Evolutionary conservation across 176 grass and related monocot genomes (phyloP).

Genomic region (Avena sativa): DNA sequence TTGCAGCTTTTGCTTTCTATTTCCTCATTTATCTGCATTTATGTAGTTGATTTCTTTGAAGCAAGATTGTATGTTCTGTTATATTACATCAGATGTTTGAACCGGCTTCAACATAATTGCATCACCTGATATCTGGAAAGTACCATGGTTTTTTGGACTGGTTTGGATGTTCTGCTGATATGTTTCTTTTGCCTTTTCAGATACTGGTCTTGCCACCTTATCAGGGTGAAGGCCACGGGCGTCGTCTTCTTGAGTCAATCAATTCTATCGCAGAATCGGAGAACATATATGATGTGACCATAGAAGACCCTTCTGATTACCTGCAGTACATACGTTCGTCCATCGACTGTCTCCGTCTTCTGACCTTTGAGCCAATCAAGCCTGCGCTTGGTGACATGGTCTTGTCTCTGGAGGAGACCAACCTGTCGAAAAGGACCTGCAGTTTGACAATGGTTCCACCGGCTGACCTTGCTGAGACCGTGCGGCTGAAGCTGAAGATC

Average conservation of each 20-base stretch:
- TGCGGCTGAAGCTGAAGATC: constrained; percentile 75
- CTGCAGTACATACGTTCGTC: constrained; percentile 81
- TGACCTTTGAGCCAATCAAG: constrained; percentile 66
- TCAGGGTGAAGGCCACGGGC: constrained; percentile 81
- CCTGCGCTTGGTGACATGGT: constrained; percentile 49
- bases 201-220: constrained; percentile 90
- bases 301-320: constrained; percentile 93
- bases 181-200: constrained; percentile 47
- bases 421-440: constrained; percentile 63
- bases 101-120: neutral
- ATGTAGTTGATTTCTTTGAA: constrained; percentile 26
- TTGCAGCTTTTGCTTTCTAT: constrained; percentile 9
- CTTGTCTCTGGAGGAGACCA: constrained; percentile 64
- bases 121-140: neutral
- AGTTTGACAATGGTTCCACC: constrained; percentile 58
- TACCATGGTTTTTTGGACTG: neutral
- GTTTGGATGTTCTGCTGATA: constrained; percentile 9
- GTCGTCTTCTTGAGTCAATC: constrained; percentile 72
- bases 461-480: constrained; percentile 50
- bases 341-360: constrained; percentile 78
- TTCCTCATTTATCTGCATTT: constrained; percentile 26
- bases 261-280: constrained; percentile 79
- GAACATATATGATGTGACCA: constrained; percentile 80
- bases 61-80: constrained; percentile 1
- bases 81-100: neutral